Evolutionary conservation across 352 stramenopile genomes (phyloP).

Genomic region (Globisporangium uncinulatum): DNA sequence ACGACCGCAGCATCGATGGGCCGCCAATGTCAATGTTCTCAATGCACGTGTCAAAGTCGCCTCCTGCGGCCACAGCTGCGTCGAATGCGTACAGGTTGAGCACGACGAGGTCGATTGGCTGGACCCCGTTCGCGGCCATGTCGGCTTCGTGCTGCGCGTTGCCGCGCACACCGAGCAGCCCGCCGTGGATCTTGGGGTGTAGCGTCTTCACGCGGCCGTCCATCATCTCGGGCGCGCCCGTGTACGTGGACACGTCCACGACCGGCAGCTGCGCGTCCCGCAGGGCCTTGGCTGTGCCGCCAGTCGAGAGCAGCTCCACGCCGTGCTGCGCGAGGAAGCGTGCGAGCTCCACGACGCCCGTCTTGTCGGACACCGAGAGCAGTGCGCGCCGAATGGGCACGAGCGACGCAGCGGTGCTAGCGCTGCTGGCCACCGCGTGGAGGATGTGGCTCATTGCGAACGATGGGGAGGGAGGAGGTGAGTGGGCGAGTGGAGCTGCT

Average conservation of each 20-base stretch:
- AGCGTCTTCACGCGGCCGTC: conserved; percentile 99
- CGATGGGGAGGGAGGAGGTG: not conserved
- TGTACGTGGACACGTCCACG: conserved; percentile 98
- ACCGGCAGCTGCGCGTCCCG: conserved; percentile 93
- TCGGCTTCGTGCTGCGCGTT: conserved; percentile 96
- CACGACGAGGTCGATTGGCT: conserved; percentile 98
- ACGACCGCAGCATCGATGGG: conserved; percentile 98
- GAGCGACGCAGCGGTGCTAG: conserved; percentile 50
- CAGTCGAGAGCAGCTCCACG: conserved; percentile 98
- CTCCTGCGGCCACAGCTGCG: conserved; percentile 89
- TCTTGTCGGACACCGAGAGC: conserved; percentile 99
- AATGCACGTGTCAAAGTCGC: conserved; percentile 98
- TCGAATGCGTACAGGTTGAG: conserved; percentile 99
- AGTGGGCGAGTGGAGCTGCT: not conserved
- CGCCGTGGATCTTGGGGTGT: conserved; percentile 99
- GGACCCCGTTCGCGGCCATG: conserved; percentile 95
- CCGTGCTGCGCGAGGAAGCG: conserved; percentile 89
- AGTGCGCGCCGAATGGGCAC: conserved; percentile 95
- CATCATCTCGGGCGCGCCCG: conserved; percentile 97
- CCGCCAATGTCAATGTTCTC: conserved; percentile 99
- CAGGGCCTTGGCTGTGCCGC: conserved; percentile 96
- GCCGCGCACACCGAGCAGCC: conserved; percentile 95
- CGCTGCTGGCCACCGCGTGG: conserved; percentile 64
- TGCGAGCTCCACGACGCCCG: conserved; percentile 95
- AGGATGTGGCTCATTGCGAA: conserved; percentile 74